phyloP scores from a whole-genome alignment of 2,329 filamentous ascomycete species.

The Metarhizium humberi region DNA sequence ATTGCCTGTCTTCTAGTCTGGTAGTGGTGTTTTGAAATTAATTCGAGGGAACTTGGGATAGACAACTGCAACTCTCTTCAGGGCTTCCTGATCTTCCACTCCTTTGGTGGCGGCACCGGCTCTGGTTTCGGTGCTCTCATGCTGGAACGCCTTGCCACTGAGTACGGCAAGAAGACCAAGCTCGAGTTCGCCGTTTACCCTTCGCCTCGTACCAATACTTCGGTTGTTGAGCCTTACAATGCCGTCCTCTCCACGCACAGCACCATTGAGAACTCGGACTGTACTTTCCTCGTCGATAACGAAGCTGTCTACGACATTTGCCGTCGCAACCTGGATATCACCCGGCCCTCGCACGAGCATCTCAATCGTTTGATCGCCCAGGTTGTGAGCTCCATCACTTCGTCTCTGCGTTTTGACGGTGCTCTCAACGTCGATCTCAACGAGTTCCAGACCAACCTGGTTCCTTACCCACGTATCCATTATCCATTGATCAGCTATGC shows the following conservation, averaged over 20 bases:
- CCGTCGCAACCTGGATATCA: slow-evolving; percentile 61
- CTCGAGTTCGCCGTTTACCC: slow-evolving; percentile 67
- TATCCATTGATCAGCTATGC: slow-evolving; percentile 67
- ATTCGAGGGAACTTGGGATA: slow-evolving; percentile 19
- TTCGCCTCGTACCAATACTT: slow-evolving; percentile 58
- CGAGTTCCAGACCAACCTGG: slow-evolving; percentile 71
- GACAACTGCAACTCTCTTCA: slow-evolving; percentile 67
- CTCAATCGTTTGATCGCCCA: slow-evolving; percentile 66
- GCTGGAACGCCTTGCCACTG: slow-evolving; percentile 62
- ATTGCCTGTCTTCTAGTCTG: not conserved
- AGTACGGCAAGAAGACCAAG: slow-evolving; percentile 71
- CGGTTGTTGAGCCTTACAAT: slow-evolving; percentile 67
- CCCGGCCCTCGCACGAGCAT: slow-evolving; percentile 60
- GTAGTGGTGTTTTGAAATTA: slow-evolving; percentile 6
- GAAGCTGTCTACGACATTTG: slow-evolving; percentile 70
- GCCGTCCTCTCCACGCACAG: slow-evolving; percentile 65
- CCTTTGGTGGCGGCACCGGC: slow-evolving; percentile 63
- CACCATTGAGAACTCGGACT: slow-evolving; percentile 71
- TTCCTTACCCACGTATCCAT: slow-evolving; percentile 65
- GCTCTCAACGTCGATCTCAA: slow-evolving; percentile 66
- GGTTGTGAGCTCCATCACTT: slow-evolving; percentile 67
- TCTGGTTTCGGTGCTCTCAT: slow-evolving; percentile 65
- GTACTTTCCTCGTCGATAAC: slow-evolving; percentile 69
- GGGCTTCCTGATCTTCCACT: slow-evolving; percentile 68
- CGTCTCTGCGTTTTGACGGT: slow-evolving; percentile 62